Evolutionary conservation across 2,329 filamentous ascomycete species (phyloP), one percentile per base, ranked within the genome.

Genomic region (Aotearoamyces nothofagi): DNA sequence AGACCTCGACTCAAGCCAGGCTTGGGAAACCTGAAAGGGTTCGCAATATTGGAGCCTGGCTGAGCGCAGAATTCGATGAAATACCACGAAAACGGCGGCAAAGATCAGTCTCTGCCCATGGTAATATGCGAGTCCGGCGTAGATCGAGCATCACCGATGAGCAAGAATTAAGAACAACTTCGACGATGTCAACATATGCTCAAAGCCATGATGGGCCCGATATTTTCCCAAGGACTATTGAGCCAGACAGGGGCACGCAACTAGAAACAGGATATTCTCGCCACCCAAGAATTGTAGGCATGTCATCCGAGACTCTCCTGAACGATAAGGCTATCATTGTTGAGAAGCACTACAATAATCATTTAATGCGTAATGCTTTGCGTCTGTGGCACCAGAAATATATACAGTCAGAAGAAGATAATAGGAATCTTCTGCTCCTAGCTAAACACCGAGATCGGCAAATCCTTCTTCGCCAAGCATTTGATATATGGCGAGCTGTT

Each of bases 401-500:
- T 24, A 16, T 34, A 7, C 47, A 55, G 33, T 36, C 44, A 17
- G 47, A 46, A 30, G 47, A 57, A 28, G 39, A 47, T 17, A 54
- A 51, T 32, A 37, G 44, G 17, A 43, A 50, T 15, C 53, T 61
- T 39, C 51, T 58, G 33, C 38, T 46, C 9, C 49, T 57, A 30
- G 63, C 70, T n/a, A 36, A 49, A 6, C 54, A 56, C 12, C 57
- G 60, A 29, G 66, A 76, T 41, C 55, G 55, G 16, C 44, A 47
- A 9, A 60, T 58, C 6, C 52, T 76, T 12, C 47, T 72, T 26
- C 58, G 56, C 20, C 56, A 65, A 36, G 62, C 60, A 0, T 55
- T 73, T 24, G 60, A 64, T 30, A 50, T 56, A 15, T 68, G 65
- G 63, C 53, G 52, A 29, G 46, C 45, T 9, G 50, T 50, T 11